Conservation (phyloP, 2,329 filamentous ascomycete species). For the Cladobotryum mycophilum region DNA sequence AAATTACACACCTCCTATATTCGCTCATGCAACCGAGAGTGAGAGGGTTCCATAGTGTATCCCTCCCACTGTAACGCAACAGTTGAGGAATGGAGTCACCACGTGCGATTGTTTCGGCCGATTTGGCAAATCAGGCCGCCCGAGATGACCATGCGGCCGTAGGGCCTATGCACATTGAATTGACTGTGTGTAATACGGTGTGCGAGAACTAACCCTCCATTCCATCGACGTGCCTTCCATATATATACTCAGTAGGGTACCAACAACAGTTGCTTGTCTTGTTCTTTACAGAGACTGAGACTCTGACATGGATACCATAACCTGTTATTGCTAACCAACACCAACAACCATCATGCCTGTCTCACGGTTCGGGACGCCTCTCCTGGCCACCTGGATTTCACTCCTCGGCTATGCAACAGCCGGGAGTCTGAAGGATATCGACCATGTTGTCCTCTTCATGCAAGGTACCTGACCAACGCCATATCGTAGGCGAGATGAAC, state of each 20-base stretch:
- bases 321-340: too few species aligned
- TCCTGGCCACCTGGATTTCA: constrained; percentile 1
- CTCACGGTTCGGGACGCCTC: not conserved
- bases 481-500: not conserved
- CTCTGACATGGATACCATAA: too few species aligned
- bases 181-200: too few species aligned
- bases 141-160: not conserved
- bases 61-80: not conserved
- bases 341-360: constrained; percentile 1
- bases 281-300: too few species aligned
- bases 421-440: constrained; percentile 33
- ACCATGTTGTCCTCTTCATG: constrained; percentile 55
- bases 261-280: too few species aligned
- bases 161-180: too few species aligned
- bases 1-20: too few species aligned
- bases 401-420: constrained; percentile 3
- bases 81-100: not conserved
- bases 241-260: too few species aligned
- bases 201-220: too few species aligned
- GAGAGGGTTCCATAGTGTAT: too few species aligned
- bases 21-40: too few species aligned
- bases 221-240: too few species aligned
- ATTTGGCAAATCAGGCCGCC: constrained; percentile 1
- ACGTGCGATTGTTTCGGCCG: not conserved
- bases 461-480: constrained; percentile 27